phyloP scores from a whole-genome alignment of 2,329 filamentous ascomycete species.

The Fusarium odoratissimum region DNA sequence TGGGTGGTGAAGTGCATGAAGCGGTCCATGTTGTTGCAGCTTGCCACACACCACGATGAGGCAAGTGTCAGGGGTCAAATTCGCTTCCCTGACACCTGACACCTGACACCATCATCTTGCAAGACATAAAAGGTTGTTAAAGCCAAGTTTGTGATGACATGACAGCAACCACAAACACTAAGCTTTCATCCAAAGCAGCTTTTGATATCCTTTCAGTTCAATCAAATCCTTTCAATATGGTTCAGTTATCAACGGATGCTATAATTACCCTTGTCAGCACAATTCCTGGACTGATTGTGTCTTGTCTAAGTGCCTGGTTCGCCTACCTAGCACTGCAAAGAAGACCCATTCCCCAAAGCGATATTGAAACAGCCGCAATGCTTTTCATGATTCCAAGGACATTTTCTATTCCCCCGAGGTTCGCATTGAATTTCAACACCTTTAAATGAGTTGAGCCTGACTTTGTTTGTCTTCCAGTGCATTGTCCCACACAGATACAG shows the following conservation, averaged over 20 bases:
- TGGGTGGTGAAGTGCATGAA: too few species aligned
- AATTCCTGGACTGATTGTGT: background rate
- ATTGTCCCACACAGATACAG: background rate
- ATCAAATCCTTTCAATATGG: background rate
- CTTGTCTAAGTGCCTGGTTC: background rate
- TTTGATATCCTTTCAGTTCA: background rate
- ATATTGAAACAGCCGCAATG: accelerated
- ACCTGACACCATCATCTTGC: too few species aligned
- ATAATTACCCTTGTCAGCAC: background rate
- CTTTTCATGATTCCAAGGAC: background rate
- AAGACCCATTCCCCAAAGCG: accelerated
- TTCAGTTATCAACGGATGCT: background rate
- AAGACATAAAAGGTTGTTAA: background rate
- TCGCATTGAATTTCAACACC: accelerated
- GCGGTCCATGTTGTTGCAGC: too few species aligned
- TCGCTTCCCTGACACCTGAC: too few species aligned
- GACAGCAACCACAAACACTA: background rate
- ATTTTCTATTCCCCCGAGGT: accelerated
- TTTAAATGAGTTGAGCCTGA: background rate
- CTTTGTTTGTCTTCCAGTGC: background rate
- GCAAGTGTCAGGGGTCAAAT: background rate
- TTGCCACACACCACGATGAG: too few species aligned
- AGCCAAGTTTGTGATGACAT: background rate
- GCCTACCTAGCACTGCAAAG: background rate
- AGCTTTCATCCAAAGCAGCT: background rate